Conservation (phyloP, 345 rosid species). For the Eutrema heterophyllum region DNA sequence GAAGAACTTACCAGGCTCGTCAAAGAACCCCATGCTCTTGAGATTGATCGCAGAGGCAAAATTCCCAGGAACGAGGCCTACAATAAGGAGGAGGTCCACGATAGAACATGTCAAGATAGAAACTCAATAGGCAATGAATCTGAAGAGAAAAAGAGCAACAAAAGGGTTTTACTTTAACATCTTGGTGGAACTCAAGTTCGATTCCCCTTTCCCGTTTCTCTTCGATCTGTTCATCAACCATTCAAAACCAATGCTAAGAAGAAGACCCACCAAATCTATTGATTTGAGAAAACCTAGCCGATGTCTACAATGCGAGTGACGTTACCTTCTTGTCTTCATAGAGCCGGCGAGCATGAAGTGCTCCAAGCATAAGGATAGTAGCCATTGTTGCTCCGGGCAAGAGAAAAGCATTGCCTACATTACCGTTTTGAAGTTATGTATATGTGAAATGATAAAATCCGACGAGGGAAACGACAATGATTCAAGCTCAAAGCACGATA, state of each 20-base stretch:
- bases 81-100: not conserved
- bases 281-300: not conserved
- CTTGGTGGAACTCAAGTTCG: slow-evolving; percentile 77
- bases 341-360: slow-evolving; percentile 88
- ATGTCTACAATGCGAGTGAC: not conserved
- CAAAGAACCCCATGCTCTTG: slow-evolving; percentile 82
- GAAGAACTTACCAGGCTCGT: slow-evolving; percentile 55
- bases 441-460: not conserved
- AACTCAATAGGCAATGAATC: not conserved
- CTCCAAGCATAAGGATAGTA: slow-evolving; percentile 92
- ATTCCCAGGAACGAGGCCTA: slow-evolving; percentile 82
- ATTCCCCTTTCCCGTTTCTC: slow-evolving; percentile 79
- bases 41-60: slow-evolving; percentile 80
- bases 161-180: slow-evolving; percentile 49
- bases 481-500: not conserved
- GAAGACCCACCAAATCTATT: not conserved
- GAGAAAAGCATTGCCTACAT: slow-evolving; percentile 61
- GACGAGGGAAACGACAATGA: not conserved
- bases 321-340: slow-evolving; percentile 83
- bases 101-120: slow-evolving; percentile 3
- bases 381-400: slow-evolving; percentile 92
- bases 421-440: not conserved
- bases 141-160: not conserved
- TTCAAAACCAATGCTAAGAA: slow-evolving; percentile 8
- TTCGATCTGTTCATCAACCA: slow-evolving; percentile 49